Evolutionary conservation across 2,329 filamentous ascomycete species (phyloP).

Genomic region (Parafenestella ontariensis): DNA sequence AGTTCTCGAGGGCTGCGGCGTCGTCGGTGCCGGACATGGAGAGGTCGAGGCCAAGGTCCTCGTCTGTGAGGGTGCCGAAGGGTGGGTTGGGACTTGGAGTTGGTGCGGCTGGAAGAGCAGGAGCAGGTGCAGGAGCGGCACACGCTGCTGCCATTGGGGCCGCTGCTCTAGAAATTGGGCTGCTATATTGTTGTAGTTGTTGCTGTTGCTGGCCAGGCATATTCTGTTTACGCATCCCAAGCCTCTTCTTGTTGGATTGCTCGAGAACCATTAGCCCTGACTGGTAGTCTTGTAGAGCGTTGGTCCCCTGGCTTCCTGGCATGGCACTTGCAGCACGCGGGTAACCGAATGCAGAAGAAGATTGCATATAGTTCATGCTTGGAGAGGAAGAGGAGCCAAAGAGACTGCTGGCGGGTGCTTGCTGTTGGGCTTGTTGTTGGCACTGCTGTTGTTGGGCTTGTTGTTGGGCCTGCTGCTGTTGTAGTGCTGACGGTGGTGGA

Average conservation of each 20-base stretch:
- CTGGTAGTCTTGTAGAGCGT: conserved; percentile 75
- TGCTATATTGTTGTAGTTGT: not conserved
- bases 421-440: not conserved
- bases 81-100: not conserved
- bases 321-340: not conserved
- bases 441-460: not conserved
- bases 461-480: not conserved
- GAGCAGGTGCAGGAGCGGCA: conserved; percentile 1
- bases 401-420: not conserved
- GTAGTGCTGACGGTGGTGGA: not conserved
- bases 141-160: conserved; percentile 17
- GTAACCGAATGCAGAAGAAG: not conserved
- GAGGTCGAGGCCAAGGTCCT: not conserved
- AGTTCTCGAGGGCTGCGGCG: conserved; percentile 69
- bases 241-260: conserved; percentile 83
- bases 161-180: no score
- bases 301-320: no score
- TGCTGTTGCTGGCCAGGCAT: conserved; percentile 38
- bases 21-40: not conserved
- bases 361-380: not conserved
- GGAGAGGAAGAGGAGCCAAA: not conserved
- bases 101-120: not conserved
- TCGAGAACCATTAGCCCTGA: conserved; percentile 85
- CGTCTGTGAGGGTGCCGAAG: not conserved
- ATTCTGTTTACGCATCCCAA: conserved; percentile 74